Evolutionary conservation across 495 filamentous ascomycete genomes (phyloP), one percentile per base, ranked within the genome.

Genomic region (Hyaloscypha hepaticicola): DNA sequence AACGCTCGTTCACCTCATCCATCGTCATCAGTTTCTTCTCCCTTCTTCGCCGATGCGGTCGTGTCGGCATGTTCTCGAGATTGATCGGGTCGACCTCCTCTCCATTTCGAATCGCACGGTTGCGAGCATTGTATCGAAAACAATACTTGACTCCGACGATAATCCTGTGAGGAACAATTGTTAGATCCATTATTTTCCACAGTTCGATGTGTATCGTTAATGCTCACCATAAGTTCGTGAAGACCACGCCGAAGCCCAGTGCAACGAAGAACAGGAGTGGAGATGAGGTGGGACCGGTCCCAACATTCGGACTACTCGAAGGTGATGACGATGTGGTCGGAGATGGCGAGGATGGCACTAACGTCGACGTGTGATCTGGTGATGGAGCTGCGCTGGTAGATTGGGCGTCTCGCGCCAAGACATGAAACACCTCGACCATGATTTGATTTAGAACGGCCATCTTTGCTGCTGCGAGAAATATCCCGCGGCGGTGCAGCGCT

Each of bases 91-190:
- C 96, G 65, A 88, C 92, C 69, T 93, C 89, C 70, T 96, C 93
- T 65, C 88, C 88, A 65, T 88, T 83, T 59, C 90, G 87, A 65
- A 90, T 77, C 53, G 86, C 86, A 31, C 95, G 90, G 75, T 96
- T 96, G 28, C 95, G 87, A 66, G 96, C 93, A 75, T 98, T 99
- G 75, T 99, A 98, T 58, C 95, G 85, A 75, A 99, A 99, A 77
- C 95, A 99, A 77, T 99, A 99, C 77, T 99, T 99, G 57, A 99
- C 95, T 45, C 95, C 95, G 68, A 99, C 95, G 71, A 99, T 99
- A 74, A 99, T 99, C 95, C 95, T 98, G 70, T 50, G 14, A 9
- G 38, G 21, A 4, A 58, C 41, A 4, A 58, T 41, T 14, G 60
- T 67, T 66, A 68, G 66, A 62, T 27, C n/a, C n/a, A 56, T 61